Base-by-base conservation (phyloP, 352 stramenopile species). In the Globisporangium canariense region DNA sequence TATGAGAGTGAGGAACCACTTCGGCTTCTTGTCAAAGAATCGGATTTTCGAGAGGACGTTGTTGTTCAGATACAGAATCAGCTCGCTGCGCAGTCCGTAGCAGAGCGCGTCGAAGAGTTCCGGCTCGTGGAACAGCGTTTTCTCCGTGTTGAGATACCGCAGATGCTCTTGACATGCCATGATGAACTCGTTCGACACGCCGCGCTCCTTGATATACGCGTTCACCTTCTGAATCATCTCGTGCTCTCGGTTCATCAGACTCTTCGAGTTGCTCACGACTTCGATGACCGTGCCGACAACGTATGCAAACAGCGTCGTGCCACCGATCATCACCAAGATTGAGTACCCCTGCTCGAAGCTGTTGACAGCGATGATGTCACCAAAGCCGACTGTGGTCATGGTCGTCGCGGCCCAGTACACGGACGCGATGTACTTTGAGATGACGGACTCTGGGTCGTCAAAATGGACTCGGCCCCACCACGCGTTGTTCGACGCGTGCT, bases 321-420 rank as follows among this genome's bases (percentile, higher is more conserved):
- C 86, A 16, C 83, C 77, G 40, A 94, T 90, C 60, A 93, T 86
- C 25, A 91, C 90, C 16, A 97, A 67, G 18, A 93, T 94, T 28
- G 78, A 91, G 58, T 90, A 92, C 14, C 76, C 61, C 54, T 90
- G 79, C 66, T 96, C 90, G 2, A 71, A 66, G 34, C 76, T 75
- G 49, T 91, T 96, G 7, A 92, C 71, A 0, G 88, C 79, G 22
- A 73, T 78, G 16, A 97, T 85, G 60, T 97, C 87, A 1, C 89
- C 88, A 69, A 96, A 97, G 4, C 89, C 89, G 8, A 96, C 86
- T 0, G 88, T 96, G 20, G 81, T 86, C 83, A 96, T 94, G 1
- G 88, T 96, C 20, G 86, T 92, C 18, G 87, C 83, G 0, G 87
- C 86, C 88, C 88, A 95, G 60, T 95, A 95, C 11, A 95, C 76